A percentile compares a stretch with the other conserved stretches of the same genome.
Conservation (phyloP, 176 grass and related monocot species). For the Aegilops longissima region DNA sequence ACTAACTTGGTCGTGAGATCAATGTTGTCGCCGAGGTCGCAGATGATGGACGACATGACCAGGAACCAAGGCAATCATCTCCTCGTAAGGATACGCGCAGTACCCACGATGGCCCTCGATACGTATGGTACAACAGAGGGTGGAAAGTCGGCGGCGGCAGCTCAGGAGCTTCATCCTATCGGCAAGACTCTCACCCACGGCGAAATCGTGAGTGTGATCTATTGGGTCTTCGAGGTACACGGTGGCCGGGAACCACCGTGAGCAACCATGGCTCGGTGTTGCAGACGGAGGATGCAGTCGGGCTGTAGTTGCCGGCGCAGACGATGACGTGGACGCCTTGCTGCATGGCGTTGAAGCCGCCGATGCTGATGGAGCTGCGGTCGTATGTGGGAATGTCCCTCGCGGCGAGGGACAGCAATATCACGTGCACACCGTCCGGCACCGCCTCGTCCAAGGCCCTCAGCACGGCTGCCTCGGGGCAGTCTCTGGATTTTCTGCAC, state of each 20-base stretch:
- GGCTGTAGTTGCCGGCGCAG: neutral
- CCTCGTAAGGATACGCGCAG: neutral
- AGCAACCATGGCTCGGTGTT: neutral
- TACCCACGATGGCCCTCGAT: neutral
- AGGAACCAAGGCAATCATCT: neutral
- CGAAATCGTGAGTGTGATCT: neutral
- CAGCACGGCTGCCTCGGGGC: neutral
- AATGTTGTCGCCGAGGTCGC: neutral
- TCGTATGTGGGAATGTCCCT: neutral
- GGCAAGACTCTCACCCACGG: neutral
- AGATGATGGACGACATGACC: neutral
- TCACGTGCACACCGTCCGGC: neutral
- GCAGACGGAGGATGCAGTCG: neutral
- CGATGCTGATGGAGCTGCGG: neutral
- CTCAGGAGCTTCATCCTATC: neutral
- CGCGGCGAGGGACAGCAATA: neutral
- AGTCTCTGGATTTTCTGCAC: neutral
- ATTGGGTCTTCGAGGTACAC: neutral
- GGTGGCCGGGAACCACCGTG: neutral
- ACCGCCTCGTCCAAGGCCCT: neutral
- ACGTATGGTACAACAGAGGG: neutral
- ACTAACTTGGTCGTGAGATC: neutral
- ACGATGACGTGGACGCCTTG: neutral
- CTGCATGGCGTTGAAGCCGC: neutral
- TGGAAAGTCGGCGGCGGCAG: neutral